phyloP scores from a whole-genome alignment of 1,284 basidiomycete genomes.

The Peniophora sp. region DNA sequence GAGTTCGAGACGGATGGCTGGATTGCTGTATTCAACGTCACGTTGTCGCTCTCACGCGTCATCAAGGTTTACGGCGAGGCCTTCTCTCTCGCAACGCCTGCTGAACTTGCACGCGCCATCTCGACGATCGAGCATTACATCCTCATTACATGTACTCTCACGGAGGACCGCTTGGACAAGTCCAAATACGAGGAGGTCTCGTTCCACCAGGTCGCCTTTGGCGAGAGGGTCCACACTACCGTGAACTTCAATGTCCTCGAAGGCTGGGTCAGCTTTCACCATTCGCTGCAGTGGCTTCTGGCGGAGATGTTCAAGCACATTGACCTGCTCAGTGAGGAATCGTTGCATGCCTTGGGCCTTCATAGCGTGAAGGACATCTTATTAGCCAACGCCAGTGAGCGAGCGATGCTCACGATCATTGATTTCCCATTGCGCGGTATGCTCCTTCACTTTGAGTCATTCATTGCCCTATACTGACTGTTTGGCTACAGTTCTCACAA shows the following conservation, averaged over 20 bases:
- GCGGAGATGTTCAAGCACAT: conserved; percentile 87
- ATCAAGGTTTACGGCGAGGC: conserved; percentile 86
- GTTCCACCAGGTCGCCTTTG: conserved; percentile 63
- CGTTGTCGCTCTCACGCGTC: conserved; percentile 79
- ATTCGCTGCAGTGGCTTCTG: conserved; percentile 88
- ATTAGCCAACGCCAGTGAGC: conserved; percentile 48
- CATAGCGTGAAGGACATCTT: conserved; percentile 55
- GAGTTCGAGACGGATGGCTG: conserved; percentile 93
- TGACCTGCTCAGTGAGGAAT: conserved; percentile 49
- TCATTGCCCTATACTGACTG: background rate
- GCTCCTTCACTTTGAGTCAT: conserved; percentile 16
- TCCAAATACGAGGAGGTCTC: conserved; percentile 52
- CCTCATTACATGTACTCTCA: conserved; percentile 59
- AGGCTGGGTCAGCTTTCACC: conserved; percentile 90
- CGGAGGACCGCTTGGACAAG: conserved; percentile 58
- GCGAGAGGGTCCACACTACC: conserved; percentile 48
- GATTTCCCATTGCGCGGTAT: conserved; percentile 84
- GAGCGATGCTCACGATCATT: conserved; percentile 62
- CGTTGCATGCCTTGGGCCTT: conserved; percentile 43
- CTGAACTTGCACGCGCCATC: conserved; percentile 64
- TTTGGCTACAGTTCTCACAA: conserved; percentile 58
- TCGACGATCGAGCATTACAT: conserved; percentile 67
- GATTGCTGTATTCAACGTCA: conserved; percentile 91
- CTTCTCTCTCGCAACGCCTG: conserved; percentile 48
- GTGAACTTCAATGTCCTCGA: conserved; percentile 74